Base-by-base conservation (phyloP, 1,284 basidiomycete genomes). In the Trametes sp. region DNA sequence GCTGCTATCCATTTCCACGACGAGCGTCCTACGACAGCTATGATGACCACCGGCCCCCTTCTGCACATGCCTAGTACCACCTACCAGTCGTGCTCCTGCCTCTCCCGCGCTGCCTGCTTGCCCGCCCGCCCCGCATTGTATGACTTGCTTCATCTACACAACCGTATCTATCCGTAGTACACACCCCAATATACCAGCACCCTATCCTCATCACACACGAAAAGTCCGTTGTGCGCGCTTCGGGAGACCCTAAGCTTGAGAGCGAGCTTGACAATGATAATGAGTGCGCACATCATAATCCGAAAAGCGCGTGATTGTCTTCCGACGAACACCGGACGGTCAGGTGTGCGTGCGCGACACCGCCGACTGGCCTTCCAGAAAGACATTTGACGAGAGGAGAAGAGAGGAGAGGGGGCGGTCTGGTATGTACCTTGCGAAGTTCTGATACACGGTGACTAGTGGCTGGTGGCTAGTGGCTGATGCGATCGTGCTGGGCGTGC, bases 81-180 rank as follows among this genome's bases (percentile, higher is more conserved):
- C 26, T 36, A 16, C 24, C 26, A n/a, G 41, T 23, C 41, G 41
- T 42, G n/a, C n/a, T n/a, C n/a, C n/a, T n/a, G n/a, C n/a, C n/a
- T n/a, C 38, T 6, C 38, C 38, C 38, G 19, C 19, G 38, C 38
- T n/a, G 31, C 38, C 38, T 14, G 19, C 38, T 41, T 4, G 7
- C 14, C 38, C 38, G 7, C 38, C 7, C 38, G 4, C 38, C 7
- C 11, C 4, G 4, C 5, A 26, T 29, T 52, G 19, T n/a, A n/a
- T n/a, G n/a, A n/a, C n/a, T 52, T 38, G 28, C 7, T 26, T 42
- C 49, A 23, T 46, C 8, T 48, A 48, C 48, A 56, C 54, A 54
- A 28, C 36, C 54, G 54, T 56, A 56, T 56, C 54, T 56, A 56
- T 56, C 44, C 45, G 41, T 49, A 54, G 46, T 54, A 55, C 59